Percentiles rank a stretch among this genome's conserved stretches.
phyloP scores from a whole-genome alignment of 257 asterid species.

The Ajuga chamaepitys region DNA sequence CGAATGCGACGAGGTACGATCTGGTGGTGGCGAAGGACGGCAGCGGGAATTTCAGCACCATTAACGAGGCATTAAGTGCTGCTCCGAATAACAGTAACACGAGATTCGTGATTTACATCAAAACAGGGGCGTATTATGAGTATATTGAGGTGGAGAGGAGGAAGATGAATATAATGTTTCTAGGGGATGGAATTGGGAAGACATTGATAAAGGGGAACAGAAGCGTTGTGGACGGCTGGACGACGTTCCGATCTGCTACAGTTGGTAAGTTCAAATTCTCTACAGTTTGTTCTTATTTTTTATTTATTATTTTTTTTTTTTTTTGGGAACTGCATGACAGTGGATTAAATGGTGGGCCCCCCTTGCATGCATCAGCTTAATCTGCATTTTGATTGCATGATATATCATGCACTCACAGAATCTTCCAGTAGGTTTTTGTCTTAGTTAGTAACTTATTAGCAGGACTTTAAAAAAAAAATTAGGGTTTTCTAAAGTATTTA shows the following conservation, averaged over 20 bases:
- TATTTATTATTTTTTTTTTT: background rate
- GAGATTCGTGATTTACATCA: constrained; percentile 77
- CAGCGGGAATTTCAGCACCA: constrained; percentile 70
- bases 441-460: background rate
- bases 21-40: constrained; percentile 78
- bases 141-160: constrained; percentile 55
- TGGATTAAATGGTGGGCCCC: background rate
- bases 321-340: too few species aligned
- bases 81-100: constrained; percentile 73
- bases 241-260: constrained; percentile 87
- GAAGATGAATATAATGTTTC: constrained; percentile 49
- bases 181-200: constrained; percentile 93
- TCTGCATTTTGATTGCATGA: background rate
- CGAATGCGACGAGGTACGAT: constrained; percentile 28
- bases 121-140: constrained; percentile 85
- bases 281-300: background rate
- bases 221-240: constrained; percentile 89
- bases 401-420: background rate
- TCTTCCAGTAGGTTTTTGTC: constrained; percentile 16
- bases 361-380: constrained; percentile 19
- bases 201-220: constrained; percentile 82
- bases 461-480: too few species aligned
- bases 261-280: constrained; percentile 46
- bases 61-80: constrained; percentile 48
- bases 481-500: background rate